Evolutionary conservation across 306 rosid genomes (phyloP).

Genomic region (Dalbergia oliveri): DNA sequence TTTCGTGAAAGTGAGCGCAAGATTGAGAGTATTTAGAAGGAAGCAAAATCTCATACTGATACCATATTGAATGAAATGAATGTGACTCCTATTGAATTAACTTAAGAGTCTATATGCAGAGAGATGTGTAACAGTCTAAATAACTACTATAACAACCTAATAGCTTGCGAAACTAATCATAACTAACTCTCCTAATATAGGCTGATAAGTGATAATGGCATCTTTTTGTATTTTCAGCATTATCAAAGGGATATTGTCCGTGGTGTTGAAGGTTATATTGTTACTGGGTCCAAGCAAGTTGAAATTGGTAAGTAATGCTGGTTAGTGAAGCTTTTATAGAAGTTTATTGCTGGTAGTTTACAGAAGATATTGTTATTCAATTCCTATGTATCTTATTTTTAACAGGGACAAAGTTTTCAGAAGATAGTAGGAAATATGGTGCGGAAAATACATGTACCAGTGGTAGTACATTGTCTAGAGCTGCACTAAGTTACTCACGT

Average conservation of each 20-base stretch:
- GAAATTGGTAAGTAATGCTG: constrained; percentile 75
- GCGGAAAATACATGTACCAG: constrained; percentile 89
- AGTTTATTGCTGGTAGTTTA: constrained; percentile 22
- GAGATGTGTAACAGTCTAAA: no score
- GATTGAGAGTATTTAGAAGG: no score
- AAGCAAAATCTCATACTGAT: no score
- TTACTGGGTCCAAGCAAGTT: constrained; percentile 94
- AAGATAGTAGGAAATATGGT: constrained; percentile 96
- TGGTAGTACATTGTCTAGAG: constrained; percentile 81
- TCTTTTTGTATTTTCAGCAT: constrained; percentile 64
- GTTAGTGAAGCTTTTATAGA: constrained; percentile 34
- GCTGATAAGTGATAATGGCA: constrained; percentile 31
- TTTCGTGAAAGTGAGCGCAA: neutral
- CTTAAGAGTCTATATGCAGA: no score
- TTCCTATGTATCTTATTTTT: constrained; percentile 40
- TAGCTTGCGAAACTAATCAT: no score
- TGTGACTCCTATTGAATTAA: no score
- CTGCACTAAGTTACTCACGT: constrained; percentile 76
- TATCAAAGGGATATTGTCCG: constrained; percentile 98
- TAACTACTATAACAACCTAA: no score
- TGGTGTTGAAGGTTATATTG: constrained; percentile 92
- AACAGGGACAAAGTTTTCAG: constrained; percentile 91
- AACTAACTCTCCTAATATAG: no score
- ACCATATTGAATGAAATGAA: no score
- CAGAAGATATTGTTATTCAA: constrained; percentile 34